These are phyloP conservation scores for Brassica napus DNA, from an alignment of 345 rosid genomes.

Conservation along the genomic window DNA sequence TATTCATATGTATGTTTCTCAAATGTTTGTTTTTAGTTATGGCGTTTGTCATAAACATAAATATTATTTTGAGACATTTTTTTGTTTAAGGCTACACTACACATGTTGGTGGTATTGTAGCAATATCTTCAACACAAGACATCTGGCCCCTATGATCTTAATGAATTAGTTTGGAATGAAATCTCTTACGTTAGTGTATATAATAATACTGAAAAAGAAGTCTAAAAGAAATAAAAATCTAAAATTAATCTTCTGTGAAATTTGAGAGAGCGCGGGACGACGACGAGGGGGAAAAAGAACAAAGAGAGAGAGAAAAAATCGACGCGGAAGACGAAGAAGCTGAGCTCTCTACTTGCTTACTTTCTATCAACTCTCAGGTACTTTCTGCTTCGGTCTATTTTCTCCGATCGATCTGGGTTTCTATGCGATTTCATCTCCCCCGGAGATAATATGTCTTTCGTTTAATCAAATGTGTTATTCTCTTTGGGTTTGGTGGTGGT, in stretches of 20 bases:
- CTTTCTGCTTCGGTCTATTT: neutral
- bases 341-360: constrained; percentile 19
- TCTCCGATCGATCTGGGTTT: constrained; percentile 26
- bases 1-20: constrained; percentile 3
- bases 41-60: neutral
- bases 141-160: too few relatives aligned
- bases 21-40: constrained; percentile 16
- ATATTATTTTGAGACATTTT: neutral
- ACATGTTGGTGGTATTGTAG: too few relatives aligned
- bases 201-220: too few relatives aligned
- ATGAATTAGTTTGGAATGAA: too few relatives aligned
- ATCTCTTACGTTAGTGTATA: too few relatives aligned
- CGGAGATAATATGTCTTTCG: neutral
- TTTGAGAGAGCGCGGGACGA: constrained; percentile 43
- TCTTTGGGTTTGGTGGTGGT: constrained; percentile 31
- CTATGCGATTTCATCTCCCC: too few relatives aligned
- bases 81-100: neutral
- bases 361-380: constrained; percentile 23
- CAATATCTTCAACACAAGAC: too few relatives aligned
- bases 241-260: neutral
- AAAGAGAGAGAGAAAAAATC: neutral
- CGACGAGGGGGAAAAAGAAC: neutral
- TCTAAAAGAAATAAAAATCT: neutral
- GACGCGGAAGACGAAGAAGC: constrained; percentile 23
- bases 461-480: neutral